phyloP scores from a whole-genome alignment of 2,329 filamentous ascomycete species.

The Beauveria australis region DNA sequence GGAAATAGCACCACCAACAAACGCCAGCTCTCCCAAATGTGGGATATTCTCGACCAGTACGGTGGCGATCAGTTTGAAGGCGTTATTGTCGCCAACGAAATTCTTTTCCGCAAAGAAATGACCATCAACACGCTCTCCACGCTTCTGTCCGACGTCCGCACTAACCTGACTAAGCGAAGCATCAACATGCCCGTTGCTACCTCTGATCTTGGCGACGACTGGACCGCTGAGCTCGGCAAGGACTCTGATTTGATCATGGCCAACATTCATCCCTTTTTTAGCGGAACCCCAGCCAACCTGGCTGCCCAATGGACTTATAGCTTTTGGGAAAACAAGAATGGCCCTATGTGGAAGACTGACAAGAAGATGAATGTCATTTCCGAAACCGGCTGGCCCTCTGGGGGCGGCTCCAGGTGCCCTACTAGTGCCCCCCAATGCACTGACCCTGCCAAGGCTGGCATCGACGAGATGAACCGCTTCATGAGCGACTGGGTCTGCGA shows the following conservation, averaged over 20 bases:
- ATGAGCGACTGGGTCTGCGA: slow-evolving; percentile 80
- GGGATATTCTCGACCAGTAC: slow-evolving; percentile 67
- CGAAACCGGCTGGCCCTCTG: slow-evolving; percentile 85
- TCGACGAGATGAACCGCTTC: slow-evolving; percentile 76
- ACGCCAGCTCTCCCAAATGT: slow-evolving; percentile 77
- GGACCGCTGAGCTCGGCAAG: slow-evolving; percentile 60
- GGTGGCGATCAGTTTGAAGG: slow-evolving; percentile 64
- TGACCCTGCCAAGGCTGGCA: slow-evolving; percentile 65
- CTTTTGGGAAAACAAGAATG: slow-evolving; percentile 72
- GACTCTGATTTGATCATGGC: slow-evolving; percentile 86
- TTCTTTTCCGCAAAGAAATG: slow-evolving; percentile 69
- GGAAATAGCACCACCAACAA: slow-evolving; percentile 73
- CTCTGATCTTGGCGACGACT: slow-evolving; percentile 82
- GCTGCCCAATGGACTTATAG: slow-evolving; percentile 73
- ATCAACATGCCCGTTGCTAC: slow-evolving; percentile 74
- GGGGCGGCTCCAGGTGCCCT: slow-evolving; percentile 73
- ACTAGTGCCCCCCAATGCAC: slow-evolving; percentile 44
- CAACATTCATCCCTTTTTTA: slow-evolving; percentile 95
- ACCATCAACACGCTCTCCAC: slow-evolving; percentile 53
- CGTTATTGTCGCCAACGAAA: slow-evolving; percentile 75
- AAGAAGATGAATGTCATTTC: slow-evolving; percentile 67
- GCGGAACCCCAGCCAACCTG: slow-evolving; percentile 58
- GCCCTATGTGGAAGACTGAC: slow-evolving; percentile 54
- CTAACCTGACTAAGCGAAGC: slow-evolving; percentile 59
- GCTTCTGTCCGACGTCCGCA: slow-evolving; percentile 59